Percentiles rank a stretch among this genome's conserved stretches.
These are phyloP conservation scores for Rhizopus delemar DNA, from an alignment of 371 early-diverging fungal species.

Conservation along the genomic window DNA sequence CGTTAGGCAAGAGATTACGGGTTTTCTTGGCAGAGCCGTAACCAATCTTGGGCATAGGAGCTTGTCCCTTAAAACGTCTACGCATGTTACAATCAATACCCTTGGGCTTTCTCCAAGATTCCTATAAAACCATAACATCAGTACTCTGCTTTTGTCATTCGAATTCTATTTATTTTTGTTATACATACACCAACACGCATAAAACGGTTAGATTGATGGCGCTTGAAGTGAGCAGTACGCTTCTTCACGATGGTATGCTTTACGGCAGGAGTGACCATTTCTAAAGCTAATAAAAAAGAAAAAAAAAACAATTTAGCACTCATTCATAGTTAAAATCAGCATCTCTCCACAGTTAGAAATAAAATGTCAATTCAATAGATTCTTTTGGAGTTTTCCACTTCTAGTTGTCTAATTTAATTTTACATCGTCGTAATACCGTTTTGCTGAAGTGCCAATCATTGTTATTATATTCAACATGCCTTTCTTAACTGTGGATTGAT, in stretches of 20 bases:
- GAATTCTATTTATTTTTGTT: not conserved
- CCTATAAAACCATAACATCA: constrained; percentile 45
- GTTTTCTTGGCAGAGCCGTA: constrained; percentile 97
- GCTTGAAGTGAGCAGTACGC: constrained; percentile 96
- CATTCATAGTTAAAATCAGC: not conserved
- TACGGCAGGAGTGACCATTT: constrained; percentile 89
- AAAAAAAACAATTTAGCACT: not conserved
- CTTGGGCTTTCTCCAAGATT: constrained; percentile 99
- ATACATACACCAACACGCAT: constrained; percentile 84
- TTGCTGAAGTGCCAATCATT: too few species aligned
- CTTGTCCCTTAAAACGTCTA: constrained; percentile 94
- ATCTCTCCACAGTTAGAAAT: not conserved
- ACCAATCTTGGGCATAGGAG: constrained; percentile 99
- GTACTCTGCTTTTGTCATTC: not conserved
- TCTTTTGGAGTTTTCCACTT: too few species aligned
- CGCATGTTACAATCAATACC: constrained; percentile 99
- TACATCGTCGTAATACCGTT: too few species aligned
- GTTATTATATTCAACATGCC: not conserved
- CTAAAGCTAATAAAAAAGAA: constrained; percentile 13
- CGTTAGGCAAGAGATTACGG: constrained; percentile 96
- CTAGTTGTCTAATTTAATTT: too few species aligned
- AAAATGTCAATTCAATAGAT: not conserved
- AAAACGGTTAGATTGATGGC: constrained; percentile 99
- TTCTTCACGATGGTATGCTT: constrained; percentile 97
- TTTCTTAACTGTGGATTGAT: constrained; percentile 1